A percentile compares a stretch with the other conserved stretches of the same genome.
Conservation (phyloP, 2,329 filamentous ascomycete genomes). For the Botryotinia convoluta region DNA sequence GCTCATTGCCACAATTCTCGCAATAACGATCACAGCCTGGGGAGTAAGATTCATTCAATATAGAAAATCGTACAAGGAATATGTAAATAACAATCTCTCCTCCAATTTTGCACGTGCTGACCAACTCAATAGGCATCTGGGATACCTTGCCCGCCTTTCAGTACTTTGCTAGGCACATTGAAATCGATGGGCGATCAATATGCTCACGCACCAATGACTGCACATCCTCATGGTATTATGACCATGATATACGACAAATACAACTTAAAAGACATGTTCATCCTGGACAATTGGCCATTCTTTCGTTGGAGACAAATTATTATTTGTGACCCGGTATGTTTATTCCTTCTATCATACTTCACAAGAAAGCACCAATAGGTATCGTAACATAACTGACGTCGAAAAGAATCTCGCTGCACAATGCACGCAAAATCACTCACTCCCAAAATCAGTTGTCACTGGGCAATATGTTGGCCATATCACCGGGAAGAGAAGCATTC, state of each 20-base stretch:
- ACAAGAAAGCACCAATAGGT: background rate
- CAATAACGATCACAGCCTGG: background rate
- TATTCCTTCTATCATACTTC: background rate
- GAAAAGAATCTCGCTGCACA: slow-evolving; percentile 14
- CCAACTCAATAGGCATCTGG: background rate
- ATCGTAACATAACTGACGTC: background rate
- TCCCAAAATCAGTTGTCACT: background rate
- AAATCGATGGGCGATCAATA: slow-evolving; percentile 10
- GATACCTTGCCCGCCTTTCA: slow-evolving; percentile 17
- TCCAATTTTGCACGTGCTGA: background rate
- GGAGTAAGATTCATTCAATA: background rate
- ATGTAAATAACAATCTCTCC: background rate
- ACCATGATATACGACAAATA: slow-evolving; percentile 19
- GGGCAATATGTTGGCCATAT: slow-evolving; percentile 12
- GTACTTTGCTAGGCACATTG: slow-evolving; percentile 10
- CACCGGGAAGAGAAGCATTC: slow-evolving; percentile 22
- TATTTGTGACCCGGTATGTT: slow-evolving; percentile 18
- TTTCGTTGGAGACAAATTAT: slow-evolving; percentile 16
- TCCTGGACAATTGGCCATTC: slow-evolving; percentile 20
- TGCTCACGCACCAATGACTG: slow-evolving; percentile 8
- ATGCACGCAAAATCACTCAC: slow-evolving; percentile 17
- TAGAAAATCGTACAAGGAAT: slow-evolving; percentile 9
- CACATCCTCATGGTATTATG: slow-evolving; percentile 20
- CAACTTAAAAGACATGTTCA: slow-evolving; percentile 9
- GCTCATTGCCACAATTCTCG: background rate